Evolutionary conservation across 495 filamentous ascomycete species (phyloP).

Genomic region (Beverwykella pulmonaria): DNA sequence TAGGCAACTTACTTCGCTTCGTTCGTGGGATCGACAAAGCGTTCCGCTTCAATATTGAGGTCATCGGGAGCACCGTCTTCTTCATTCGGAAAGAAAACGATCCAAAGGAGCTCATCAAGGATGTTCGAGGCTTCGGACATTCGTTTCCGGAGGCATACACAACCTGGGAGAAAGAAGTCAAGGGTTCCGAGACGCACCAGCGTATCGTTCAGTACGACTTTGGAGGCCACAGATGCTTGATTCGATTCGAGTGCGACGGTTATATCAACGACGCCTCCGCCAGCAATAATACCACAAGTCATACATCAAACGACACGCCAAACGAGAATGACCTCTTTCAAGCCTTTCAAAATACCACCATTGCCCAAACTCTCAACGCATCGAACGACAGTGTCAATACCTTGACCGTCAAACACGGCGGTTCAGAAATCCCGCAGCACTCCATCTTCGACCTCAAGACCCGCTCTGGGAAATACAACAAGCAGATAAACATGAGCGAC

Average conservation of each 20-base stretch:
- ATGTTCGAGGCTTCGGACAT: conserved; percentile 63
- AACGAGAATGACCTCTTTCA: conserved; percentile 3
- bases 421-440: conserved; percentile 49
- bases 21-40: conserved; percentile 50
- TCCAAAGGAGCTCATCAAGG: conserved; percentile 55
- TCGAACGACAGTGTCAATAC: background rate
- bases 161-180: conserved; percentile 55
- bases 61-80: conserved; percentile 63
- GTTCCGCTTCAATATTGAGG: conserved; percentile 64
- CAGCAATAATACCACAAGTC: background rate
- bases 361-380: background rate
- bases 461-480: conserved; percentile 47
- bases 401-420: conserved; percentile 23
- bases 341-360: background rate
- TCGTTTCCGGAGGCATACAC: conserved; percentile 68
- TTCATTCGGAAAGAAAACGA: conserved; percentile 62
- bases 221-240: conserved; percentile 55
- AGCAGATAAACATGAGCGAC: conserved; percentile 49
- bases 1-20: conserved; percentile 62
- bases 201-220: conserved; percentile 63
- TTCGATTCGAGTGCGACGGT: conserved; percentile 68
- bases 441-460: conserved; percentile 72
- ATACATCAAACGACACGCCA: background rate
- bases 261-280: conserved; percentile 45
- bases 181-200: conserved; percentile 63